Conservation (phyloP, 1,139 yeast genomes). For the Geotrichum phurueaensis region DNA sequence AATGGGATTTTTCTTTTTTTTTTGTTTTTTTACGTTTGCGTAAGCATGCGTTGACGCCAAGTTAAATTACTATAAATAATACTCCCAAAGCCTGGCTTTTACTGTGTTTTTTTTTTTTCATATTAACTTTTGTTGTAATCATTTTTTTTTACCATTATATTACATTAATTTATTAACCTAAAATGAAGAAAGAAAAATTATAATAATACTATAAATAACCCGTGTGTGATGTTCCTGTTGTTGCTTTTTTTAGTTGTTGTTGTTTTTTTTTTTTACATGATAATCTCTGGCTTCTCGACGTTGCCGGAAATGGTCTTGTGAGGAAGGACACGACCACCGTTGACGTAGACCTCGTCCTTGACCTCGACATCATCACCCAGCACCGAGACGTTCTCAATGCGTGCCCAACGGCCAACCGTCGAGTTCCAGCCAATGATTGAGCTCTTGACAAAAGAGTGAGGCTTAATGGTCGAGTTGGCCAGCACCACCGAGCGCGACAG, state of each 20-base stretch:
- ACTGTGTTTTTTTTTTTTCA: no score
- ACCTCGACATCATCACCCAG: slow-evolving; percentile 98
- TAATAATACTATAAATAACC: not conserved
- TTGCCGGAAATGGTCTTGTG: slow-evolving; percentile 95
- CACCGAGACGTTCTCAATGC: slow-evolving; percentile 96
- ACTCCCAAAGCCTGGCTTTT: no score
- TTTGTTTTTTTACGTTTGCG: no score
- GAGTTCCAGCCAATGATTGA: slow-evolving; percentile 99
- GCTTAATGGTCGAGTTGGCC: slow-evolving; percentile 86
- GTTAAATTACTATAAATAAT: no score
- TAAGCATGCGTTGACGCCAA: no score
- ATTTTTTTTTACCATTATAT: not conserved
- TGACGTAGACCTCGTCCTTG: slow-evolving; percentile 96
- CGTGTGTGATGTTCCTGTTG: not conserved
- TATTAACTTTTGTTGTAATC: no score
- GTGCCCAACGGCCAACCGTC: slow-evolving; percentile 97
- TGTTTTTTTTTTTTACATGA: slow-evolving; percentile 54
- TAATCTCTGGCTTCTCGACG: slow-evolving; percentile 95
- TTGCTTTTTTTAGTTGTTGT: no score
- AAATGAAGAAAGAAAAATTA: not conserved
- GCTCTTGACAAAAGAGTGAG: slow-evolving; percentile 96
- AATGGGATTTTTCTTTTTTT: not conserved
- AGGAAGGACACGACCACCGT: slow-evolving; percentile 98
- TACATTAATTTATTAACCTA: not conserved
- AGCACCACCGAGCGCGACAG: slow-evolving; percentile 91